Evolutionary conservation across 306 rosid species (phyloP), one percentile per base, ranked within the genome.

Genomic region (Sicyos baderoa): DNA sequence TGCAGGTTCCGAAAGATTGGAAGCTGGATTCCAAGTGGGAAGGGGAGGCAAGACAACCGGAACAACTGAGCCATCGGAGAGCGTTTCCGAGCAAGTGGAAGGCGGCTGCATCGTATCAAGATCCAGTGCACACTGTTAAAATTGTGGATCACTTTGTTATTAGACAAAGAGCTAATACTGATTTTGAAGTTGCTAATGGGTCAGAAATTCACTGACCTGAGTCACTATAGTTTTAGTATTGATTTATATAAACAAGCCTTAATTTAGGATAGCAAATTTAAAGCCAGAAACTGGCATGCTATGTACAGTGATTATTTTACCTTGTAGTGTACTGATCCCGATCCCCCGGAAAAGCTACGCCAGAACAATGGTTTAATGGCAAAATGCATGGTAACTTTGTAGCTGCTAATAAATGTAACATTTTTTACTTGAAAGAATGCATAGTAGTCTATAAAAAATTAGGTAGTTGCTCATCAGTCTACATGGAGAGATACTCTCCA

Each of bases 101-200:
- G 71, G 96, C 97, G 22, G 83, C 83, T 50, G 29, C 72, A 45
- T 2, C 89, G 29, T 81, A 80, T 63, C 97, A 81, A 70, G 97
- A 90, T 72, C 97, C 99, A 12, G 71, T 90, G 22, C 83, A 85
- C 17, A 80, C 95, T 0, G 99, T 94, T 74, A 94, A 85, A 81
- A 80, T 94, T 75, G 95, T 94, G 42, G 97, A 94, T 71, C 95
- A 84, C 51, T 90, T 94, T 53, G 82, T 86, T 61, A 88, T 88
- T 71, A 75, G 53, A 68, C 81, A 71, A 74, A 80, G 84, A 5
- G 87, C 77, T 27, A 83, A 58, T 47, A 60, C 77, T 65, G 82
- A 74, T 47, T 5, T 18, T 53, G 81, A 37, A 56, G 67, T 71
- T 40, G 18, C 51, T 57, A 79, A 82, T 21, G 89, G 76, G 40